Base-by-base conservation (phyloP, 2,329 filamentous ascomycete species). In the Aspergillus flavus region DNA sequence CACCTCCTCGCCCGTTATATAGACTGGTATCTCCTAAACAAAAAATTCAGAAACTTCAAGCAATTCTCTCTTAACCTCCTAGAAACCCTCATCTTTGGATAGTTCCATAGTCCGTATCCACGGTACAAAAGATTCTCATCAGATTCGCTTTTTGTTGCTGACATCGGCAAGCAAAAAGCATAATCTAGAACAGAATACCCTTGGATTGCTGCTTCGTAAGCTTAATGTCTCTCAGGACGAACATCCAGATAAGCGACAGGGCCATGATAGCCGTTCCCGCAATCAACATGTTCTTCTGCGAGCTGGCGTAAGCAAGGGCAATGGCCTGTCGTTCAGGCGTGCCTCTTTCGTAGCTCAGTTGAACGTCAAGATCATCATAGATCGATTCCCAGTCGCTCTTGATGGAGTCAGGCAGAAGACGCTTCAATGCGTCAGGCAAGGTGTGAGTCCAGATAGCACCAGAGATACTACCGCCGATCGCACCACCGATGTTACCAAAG, bases 221-320 rank as follows among this genome's bases (percentile, higher is more conserved):
- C 23, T 58, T 58, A 19, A 62, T 62, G 30, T 62, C 55, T n/a
- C 60, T 21, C 16, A 62, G 58, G n/a, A 62, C 36, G 16, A 62
- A 32, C 55, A 65, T 59, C 62, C 63, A 66, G n/a, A 65, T 53
- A 30, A 65, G 56, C 9, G 56, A 61, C 30, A 63, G 34, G 6
- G 53, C 64, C 62, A 65, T 66, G 52, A 66, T 64, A 4, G 30
- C 46, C 1, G 62, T 67, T 53, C 16, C 74, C 71, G 76, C 75
- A 57, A 75, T 75, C 53, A 80, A 66, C 75, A 80, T 73, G 6
- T 67, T 65, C 41, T 63, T 76, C 70, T 85, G 82, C 1, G 79
- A 75, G 41, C 79, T 78, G 1, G 77, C 81, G 59, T 84, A 85
- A 0, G 81, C 70, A 50, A 76, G 58, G 43, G 78, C 73, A 57